A percentile compares a stretch with the other conserved stretches of the same genome.
These are phyloP conservation scores for Dactylellina drechsleri DNA, from an alignment of 2,329 filamentous ascomycete genomes.

Conservation along the genomic window DNA sequence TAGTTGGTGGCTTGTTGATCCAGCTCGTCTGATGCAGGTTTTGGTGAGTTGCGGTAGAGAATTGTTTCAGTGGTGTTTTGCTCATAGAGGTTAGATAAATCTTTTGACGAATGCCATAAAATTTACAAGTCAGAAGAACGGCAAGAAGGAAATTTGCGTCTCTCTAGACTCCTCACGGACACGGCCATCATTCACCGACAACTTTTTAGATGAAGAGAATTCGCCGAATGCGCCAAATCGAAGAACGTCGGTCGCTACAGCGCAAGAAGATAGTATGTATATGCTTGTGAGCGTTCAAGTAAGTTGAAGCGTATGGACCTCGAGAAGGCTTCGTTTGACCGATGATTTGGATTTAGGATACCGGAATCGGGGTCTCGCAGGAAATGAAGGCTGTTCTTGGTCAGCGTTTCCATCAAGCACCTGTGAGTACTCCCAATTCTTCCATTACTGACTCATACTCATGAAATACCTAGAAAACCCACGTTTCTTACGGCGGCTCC, in stretches of 20 bases:
- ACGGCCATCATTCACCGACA: constrained; percentile 43
- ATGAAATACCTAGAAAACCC: constrained; percentile 63
- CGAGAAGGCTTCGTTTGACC: background rate
- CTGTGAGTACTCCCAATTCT: constrained; percentile 20
- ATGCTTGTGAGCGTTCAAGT: constrained; percentile 46
- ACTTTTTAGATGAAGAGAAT: constrained; percentile 35
- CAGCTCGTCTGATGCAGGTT: constrained; percentile 77
- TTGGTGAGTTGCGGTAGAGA: constrained; percentile 61
- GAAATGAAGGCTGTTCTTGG: constrained; percentile 56
- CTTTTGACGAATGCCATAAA: constrained; percentile 72
- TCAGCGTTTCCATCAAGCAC: constrained; percentile 57
- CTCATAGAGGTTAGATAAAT: constrained; percentile 68
- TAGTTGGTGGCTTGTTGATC: constrained; percentile 79
- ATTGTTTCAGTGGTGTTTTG: background rate
- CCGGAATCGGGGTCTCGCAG: constrained; percentile 57
- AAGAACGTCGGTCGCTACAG: background rate
- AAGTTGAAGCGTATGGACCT: background rate
- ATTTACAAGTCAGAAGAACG: constrained; percentile 63
- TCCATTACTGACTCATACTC: background rate
- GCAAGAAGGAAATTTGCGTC: constrained; percentile 54
- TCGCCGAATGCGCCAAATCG: background rate
- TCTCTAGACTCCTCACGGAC: constrained; percentile 52
- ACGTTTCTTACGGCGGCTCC: constrained; percentile 77
- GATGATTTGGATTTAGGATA: constrained; percentile 47
- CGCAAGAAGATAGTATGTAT: constrained; percentile 31